Percentiles rank a stretch among this genome's conserved stretches.
These are phyloP conservation scores for Starmera quercuum DNA, from an alignment of 805 yeast species.

Conservation along the genomic window DNA sequence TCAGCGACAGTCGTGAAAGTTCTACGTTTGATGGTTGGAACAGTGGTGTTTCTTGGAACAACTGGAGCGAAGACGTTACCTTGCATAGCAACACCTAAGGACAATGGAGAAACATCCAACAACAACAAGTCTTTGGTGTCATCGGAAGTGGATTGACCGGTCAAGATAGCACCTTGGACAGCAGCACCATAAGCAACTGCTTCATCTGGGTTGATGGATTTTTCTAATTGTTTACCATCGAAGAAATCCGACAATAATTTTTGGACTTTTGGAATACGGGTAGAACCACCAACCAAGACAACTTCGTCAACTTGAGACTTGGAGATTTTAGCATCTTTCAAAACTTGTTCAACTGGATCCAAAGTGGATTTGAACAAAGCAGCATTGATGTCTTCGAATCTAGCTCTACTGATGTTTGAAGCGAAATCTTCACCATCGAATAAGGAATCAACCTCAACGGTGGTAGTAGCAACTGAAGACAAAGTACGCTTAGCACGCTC, in stretches of 20 bases:
- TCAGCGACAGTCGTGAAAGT: slow-evolving; percentile 98
- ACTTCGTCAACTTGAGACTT: slow-evolving; percentile 88
- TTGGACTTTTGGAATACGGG: slow-evolving; percentile 98
- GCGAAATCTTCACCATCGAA: slow-evolving; percentile 94
- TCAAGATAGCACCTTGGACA: slow-evolving; percentile 97
- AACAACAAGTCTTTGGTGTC: slow-evolving; percentile 93
- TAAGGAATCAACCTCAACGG: slow-evolving; percentile 93
- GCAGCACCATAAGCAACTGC: slow-evolving; percentile 99
- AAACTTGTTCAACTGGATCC: slow-evolving; percentile 91
- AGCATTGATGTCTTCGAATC: slow-evolving; percentile 94
- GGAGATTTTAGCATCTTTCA: slow-evolving; percentile 83
- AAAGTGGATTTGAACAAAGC: slow-evolving; percentile 88
- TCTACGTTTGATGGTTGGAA: slow-evolving; percentile 98
- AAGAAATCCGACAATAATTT: slow-evolving; percentile 90
- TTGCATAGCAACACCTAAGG: slow-evolving; percentile 99
- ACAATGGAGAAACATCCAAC: slow-evolving; percentile 96
- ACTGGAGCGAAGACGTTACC: slow-evolving; percentile 99
- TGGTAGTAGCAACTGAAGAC: slow-evolving; percentile 93
- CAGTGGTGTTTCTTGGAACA: slow-evolving; percentile 99
- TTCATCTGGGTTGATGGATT: slow-evolving; percentile 97
- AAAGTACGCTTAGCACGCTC: slow-evolving; percentile 99
- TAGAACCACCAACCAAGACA: slow-evolving; percentile 97
- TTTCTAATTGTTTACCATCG: slow-evolving; percentile 94
- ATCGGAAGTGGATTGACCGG: slow-evolving; percentile 84
- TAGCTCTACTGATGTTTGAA: slow-evolving; percentile 92